phyloP scores from a whole-genome alignment of 2,329 filamentous ascomycete species.

The Cercospora berteroae region DNA sequence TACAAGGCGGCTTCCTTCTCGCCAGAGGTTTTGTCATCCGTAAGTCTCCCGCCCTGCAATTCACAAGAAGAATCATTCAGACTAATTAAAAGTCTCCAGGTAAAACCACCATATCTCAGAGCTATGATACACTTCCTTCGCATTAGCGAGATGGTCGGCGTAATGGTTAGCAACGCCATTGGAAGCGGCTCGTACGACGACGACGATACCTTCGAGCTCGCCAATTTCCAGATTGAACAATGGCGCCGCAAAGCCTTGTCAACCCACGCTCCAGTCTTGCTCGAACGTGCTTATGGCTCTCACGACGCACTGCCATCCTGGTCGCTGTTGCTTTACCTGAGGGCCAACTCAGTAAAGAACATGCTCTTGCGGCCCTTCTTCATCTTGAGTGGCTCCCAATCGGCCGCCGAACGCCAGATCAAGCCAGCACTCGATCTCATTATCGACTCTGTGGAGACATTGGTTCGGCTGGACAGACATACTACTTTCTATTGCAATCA shows the following conservation, averaged over 20 bases:
- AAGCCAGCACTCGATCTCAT: not conserved
- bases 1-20: not conserved
- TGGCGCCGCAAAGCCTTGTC: not conserved
- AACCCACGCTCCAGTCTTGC: not conserved
- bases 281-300: not conserved
- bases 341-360: not conserved
- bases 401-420: not conserved
- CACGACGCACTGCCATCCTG: not conserved
- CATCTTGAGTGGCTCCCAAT: not conserved
- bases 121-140: not conserved
- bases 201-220: not conserved
- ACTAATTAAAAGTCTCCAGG: not conserved
- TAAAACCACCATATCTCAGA: not conserved
- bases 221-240: not conserved
- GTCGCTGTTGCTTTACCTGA: not conserved
- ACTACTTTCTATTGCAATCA: not conserved
- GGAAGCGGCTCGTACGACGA: not conserved
- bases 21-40: not conserved
- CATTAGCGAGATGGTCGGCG: not conserved
- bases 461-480: not conserved
- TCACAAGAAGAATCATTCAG: not conserved
- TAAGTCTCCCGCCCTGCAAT: not conserved
- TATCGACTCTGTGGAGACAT: not conserved
- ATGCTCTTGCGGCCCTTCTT: not conserved
- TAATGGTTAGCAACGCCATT: not conserved